Percentiles rank a stretch among this genome's conserved stretches.
These are phyloP conservation scores for Prunus campanulata DNA, from an alignment of 306 rosid species.

Conservation along the genomic window DNA sequence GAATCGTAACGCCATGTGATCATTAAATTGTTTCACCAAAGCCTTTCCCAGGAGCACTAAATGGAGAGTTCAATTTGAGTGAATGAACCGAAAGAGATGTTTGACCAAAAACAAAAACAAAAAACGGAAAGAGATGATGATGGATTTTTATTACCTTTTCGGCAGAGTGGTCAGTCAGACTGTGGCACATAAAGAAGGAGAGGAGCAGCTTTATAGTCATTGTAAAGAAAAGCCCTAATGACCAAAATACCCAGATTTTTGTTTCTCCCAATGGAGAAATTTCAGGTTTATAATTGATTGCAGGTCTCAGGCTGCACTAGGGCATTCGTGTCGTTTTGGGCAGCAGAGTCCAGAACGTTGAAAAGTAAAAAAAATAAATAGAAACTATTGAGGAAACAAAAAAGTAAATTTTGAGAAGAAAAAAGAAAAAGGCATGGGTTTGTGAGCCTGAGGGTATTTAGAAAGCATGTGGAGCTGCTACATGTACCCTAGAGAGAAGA, in stretches of 20 bases:
- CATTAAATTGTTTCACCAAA: neutral
- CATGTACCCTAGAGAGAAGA: neutral
- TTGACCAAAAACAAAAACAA: too few relatives aligned
- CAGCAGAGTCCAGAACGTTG: neutral
- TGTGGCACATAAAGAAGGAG: neutral
- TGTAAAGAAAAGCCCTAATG: neutral
- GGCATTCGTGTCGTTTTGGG: constrained; percentile 17
- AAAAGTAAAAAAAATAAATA: neutral
- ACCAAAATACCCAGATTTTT: constrained; percentile 29
- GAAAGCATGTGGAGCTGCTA: neutral
- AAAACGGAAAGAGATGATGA: neutral
- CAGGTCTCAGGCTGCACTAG: neutral
- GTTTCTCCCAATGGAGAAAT: constrained; percentile 17
- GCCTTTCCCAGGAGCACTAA: neutral
- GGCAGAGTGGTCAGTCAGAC: neutral
- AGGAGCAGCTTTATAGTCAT: neutral
- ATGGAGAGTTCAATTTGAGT: neutral
- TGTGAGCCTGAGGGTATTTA: neutral
- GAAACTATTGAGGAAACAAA: neutral
- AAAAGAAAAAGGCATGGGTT: neutral
- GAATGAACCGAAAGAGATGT: neutral
- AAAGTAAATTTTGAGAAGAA: neutral
- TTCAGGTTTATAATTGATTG: constrained; percentile 18
- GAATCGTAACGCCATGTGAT: neutral
- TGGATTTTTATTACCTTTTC: neutral